Evolutionary conservation across 495 filamentous ascomycete species (phyloP).

Genomic region (Neurospora pannonica): DNA sequence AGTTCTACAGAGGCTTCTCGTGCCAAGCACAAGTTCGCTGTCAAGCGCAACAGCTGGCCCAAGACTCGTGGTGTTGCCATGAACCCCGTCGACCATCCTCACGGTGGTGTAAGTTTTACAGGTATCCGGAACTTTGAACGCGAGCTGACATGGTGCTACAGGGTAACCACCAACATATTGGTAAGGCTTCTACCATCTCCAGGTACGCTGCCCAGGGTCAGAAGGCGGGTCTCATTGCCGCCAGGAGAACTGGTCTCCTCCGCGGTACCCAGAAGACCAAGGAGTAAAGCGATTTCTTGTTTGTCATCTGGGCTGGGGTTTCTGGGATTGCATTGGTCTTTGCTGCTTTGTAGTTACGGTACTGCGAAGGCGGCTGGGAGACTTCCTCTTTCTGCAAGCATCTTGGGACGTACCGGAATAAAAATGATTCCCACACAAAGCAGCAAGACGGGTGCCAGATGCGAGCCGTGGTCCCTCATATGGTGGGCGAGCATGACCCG

Average conservation of each 20-base stretch:
- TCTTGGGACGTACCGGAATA: constrained; percentile 26
- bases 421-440: constrained; percentile 26
- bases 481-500: neutral
- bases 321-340: constrained; percentile 45
- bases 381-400: constrained; percentile 23
- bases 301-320: constrained; percentile 45
- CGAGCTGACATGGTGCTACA: constrained; percentile 29
- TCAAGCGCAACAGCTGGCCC: constrained; percentile 99
- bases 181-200: constrained; percentile 99
- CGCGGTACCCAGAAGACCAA: constrained; percentile 99
- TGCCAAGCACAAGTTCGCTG: constrained; percentile 98
- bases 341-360: constrained; percentile 45
- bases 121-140: neutral
- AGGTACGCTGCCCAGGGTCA: constrained; percentile 96
- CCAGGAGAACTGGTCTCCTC: constrained; percentile 95
- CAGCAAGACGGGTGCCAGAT: constrained; percentile 1
- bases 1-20: constrained; percentile 72
- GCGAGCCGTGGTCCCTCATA: neutral
- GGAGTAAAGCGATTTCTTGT: constrained; percentile 61
- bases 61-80: constrained; percentile 99
- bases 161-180: constrained; percentile 99
- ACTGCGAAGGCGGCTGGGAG: constrained; percentile 30
- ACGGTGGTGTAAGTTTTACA: constrained; percentile 59
- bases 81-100: constrained; percentile 99
- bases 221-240: constrained; percentile 99